These are phyloP conservation scores for Trypanosomatidae sp. DNA, from an alignment of 208 protist species.

Conservation along the genomic window DNA sequence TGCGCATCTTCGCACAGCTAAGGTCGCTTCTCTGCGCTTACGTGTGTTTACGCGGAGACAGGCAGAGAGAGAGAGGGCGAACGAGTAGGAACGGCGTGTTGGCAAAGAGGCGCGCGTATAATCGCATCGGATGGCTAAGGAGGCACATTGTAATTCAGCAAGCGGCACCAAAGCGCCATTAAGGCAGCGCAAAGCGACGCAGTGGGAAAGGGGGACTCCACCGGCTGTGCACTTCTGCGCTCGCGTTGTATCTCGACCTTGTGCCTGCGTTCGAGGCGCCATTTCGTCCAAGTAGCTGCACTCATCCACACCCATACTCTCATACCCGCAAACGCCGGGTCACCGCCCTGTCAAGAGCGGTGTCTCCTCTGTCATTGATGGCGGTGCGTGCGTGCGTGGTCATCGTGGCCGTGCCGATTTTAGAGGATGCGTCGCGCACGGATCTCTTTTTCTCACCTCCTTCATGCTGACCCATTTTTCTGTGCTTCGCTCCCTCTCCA, in stretches of 20 bases:
- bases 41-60: background rate
- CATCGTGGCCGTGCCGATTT: background rate
- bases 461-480: background rate
- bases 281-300: background rate
- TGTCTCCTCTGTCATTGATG: background rate
- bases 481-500: background rate
- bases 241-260: background rate
- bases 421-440: background rate
- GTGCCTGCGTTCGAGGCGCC: background rate
- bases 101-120: background rate
- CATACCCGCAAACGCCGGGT: background rate
- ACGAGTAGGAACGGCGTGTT: background rate
- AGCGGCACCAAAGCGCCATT: background rate
- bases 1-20: background rate
- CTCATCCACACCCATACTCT: background rate
- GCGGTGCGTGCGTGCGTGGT: background rate
- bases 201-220: background rate
- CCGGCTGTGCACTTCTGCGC: background rate
- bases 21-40: background rate
- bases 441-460: background rate
- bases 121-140: background rate
- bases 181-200: background rate
- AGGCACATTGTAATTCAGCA: background rate
- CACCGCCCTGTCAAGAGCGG: background rate
- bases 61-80: background rate